These are phyloP conservation scores for Rhinocladiella similis DNA, from an alignment of 2,329 filamentous ascomycete species.

Conservation along the genomic window DNA sequence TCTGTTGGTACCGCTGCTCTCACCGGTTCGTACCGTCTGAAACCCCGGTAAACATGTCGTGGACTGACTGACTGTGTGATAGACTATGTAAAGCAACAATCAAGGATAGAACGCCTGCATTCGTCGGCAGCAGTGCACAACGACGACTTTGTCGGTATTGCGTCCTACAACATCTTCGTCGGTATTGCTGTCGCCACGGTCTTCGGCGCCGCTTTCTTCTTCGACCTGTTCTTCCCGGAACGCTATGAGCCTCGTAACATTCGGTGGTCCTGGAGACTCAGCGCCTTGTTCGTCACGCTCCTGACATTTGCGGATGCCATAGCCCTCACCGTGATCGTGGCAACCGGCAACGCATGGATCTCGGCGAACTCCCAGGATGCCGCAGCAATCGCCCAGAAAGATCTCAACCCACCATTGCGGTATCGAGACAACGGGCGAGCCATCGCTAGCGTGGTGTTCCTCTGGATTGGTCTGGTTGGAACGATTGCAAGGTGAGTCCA, in stretches of 20 bases:
- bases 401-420: slow-evolving; percentile 35
- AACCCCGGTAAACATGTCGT: too few species aligned
- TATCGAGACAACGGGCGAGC: slow-evolving; percentile 54
- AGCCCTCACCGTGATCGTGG: slow-evolving; percentile 53
- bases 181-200: slow-evolving; percentile 59
- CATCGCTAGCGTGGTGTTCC: slow-evolving; percentile 53
- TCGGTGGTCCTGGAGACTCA: slow-evolving; percentile 56
- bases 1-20: slow-evolving; percentile 57
- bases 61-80: slow-evolving; percentile 1
- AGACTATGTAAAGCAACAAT: slow-evolving; percentile 59
- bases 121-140: slow-evolving; percentile 50
- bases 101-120: slow-evolving; percentile 44
- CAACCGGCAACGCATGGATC: slow-evolving; percentile 47
- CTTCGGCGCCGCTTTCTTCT: slow-evolving; percentile 62
- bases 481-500: slow-evolving; percentile 41
- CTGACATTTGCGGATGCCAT: slow-evolving; percentile 51
- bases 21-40: slow-evolving; percentile 43
- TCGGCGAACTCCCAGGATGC: slow-evolving; percentile 36
- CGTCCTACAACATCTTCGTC: slow-evolving; percentile 60
- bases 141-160: slow-evolving; percentile 57
- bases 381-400: slow-evolving; percentile 33
- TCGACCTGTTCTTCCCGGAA: slow-evolving; percentile 63
- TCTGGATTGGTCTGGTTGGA: slow-evolving; percentile 54
- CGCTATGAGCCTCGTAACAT: slow-evolving; percentile 51
- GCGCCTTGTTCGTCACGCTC: slow-evolving; percentile 49